Conservation (phyloP, 2,329 filamentous ascomycete species). For the Lachnellula suecica region DNA sequence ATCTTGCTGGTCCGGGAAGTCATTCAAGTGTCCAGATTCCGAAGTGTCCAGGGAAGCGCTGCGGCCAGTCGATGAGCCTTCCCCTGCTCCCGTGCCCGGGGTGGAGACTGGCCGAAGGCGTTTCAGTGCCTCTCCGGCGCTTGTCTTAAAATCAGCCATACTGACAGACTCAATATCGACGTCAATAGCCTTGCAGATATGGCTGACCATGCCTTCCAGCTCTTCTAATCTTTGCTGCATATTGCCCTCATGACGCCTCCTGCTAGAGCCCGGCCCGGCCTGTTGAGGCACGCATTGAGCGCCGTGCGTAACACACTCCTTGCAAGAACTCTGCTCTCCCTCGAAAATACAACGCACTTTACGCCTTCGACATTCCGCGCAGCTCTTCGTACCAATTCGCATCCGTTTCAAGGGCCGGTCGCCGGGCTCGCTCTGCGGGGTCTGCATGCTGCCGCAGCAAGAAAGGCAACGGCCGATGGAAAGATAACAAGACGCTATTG, state of each 20-base stretch:
- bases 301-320: slow-evolving; percentile 44
- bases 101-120: slow-evolving; percentile 1
- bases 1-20: neutral
- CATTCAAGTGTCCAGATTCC: neutral
- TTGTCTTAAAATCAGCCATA: slow-evolving; percentile 4
- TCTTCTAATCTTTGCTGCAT: slow-evolving; percentile 21
- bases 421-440: neutral
- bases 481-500: no score
- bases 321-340: slow-evolving; percentile 38
- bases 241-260: neutral
- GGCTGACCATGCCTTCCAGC: slow-evolving; percentile 27
- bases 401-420: slow-evolving; percentile 27
- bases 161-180: slow-evolving; percentile 2
- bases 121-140: slow-evolving; percentile 8
- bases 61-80: neutral
- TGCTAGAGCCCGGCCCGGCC: slow-evolving; percentile 14
- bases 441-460: slow-evolving; percentile 5
- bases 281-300: slow-evolving; percentile 45
- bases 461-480: no score
- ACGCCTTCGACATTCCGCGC: slow-evolving; percentile 44
- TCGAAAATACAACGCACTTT: slow-evolving; percentile 48
- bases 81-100: neutral
- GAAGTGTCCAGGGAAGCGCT: neutral
- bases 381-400: slow-evolving; percentile 36
- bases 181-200: slow-evolving; percentile 13